Percentiles rank a stretch among this genome's conserved stretches.
Conservation (phyloP, 139 green algal genomes). For the Spirogloea muscicola region DNA sequence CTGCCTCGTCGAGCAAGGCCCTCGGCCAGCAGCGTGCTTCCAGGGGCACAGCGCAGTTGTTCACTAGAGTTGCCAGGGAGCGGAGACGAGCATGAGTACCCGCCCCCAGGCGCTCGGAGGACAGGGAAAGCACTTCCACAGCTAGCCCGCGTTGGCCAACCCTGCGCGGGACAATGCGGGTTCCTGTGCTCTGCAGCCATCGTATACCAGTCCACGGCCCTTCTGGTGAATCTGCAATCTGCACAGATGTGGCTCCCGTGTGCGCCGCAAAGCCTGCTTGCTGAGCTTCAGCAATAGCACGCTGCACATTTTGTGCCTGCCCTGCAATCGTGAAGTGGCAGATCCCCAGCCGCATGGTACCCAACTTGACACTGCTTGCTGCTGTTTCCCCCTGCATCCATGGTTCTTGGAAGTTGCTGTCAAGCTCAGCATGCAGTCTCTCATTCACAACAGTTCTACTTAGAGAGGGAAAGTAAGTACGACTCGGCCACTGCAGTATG, state of each 20-base stretch:
- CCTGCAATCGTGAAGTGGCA: too few relatives aligned
- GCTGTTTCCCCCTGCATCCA: too few relatives aligned
- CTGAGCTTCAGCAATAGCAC: neutral
- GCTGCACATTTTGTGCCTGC: neutral
- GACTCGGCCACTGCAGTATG: too few relatives aligned
- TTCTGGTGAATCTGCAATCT: slow-evolving; percentile 50
- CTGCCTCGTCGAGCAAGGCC: slow-evolving; percentile 8
- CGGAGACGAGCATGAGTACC: slow-evolving; percentile 65
- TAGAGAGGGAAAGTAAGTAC: too few relatives aligned
- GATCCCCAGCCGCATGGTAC: neutral
- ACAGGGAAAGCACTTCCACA: slow-evolving; percentile 44
- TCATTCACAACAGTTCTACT: too few relatives aligned
- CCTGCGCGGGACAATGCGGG: neutral
- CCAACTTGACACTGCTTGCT: too few relatives aligned
- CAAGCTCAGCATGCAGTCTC: too few relatives aligned
- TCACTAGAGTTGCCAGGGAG: slow-evolving; percentile 65
- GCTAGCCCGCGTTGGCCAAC: slow-evolving; percentile 25
- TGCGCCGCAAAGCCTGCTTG: neutral
- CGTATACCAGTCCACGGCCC: slow-evolving; percentile 26
- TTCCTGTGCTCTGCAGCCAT: slow-evolving; percentile 8
- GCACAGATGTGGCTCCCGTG: slow-evolving; percentile 24
- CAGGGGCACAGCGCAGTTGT: slow-evolving; percentile 62
- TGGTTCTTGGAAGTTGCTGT: too few relatives aligned
- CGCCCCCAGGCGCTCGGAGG: slow-evolving; percentile 28
- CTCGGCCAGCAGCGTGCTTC: slow-evolving; percentile 49